A percentile compares a stretch with the other conserved stretches of the same genome.
phyloP scores from a whole-genome alignment of 805 yeast species.

The Candida hungchunana region DNA sequence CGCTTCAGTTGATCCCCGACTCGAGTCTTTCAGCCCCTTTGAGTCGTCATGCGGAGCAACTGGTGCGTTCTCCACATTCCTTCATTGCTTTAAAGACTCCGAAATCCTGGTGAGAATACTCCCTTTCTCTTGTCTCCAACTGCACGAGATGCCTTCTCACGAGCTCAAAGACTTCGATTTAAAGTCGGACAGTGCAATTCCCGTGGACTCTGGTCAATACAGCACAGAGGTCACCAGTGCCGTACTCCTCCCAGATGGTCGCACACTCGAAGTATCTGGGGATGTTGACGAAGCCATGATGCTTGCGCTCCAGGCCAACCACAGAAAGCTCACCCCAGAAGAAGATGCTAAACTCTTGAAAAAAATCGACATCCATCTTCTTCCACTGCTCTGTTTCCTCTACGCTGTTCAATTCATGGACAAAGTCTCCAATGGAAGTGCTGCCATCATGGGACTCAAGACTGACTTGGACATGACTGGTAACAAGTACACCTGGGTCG shows the following conservation, averaged over 20 bases:
- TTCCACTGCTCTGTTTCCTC: constrained; percentile 9
- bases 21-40: too few relatives aligned
- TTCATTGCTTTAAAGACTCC: too few relatives aligned
- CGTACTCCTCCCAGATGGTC: constrained; percentile 7
- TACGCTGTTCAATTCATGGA: constrained; percentile 10
- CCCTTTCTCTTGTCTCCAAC: too few relatives aligned
- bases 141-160: too few relatives aligned
- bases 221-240: constrained; percentile 11
- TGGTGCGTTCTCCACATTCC: too few relatives aligned
- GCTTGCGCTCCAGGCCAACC: constrained; percentile 4
- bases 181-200: too few relatives aligned
- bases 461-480: constrained; percentile 43
- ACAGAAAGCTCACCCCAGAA: constrained; percentile 6
- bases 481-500: constrained; percentile 47
- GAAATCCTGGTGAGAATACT: too few relatives aligned
- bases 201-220: too few relatives aligned
- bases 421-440: constrained; percentile 26
- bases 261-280: constrained; percentile 5
- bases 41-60: too few relatives aligned
- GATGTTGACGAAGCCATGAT: constrained; percentile 14
- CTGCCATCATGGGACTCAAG: constrained; percentile 48
- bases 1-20: too few relatives aligned
- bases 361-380: constrained; percentile 8
- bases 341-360: constrained; percentile 4
- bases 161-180: too few relatives aligned